Evolutionary conservation across 148 eudicot genomes (phyloP).

Genomic region (Camellia sinensis): DNA sequence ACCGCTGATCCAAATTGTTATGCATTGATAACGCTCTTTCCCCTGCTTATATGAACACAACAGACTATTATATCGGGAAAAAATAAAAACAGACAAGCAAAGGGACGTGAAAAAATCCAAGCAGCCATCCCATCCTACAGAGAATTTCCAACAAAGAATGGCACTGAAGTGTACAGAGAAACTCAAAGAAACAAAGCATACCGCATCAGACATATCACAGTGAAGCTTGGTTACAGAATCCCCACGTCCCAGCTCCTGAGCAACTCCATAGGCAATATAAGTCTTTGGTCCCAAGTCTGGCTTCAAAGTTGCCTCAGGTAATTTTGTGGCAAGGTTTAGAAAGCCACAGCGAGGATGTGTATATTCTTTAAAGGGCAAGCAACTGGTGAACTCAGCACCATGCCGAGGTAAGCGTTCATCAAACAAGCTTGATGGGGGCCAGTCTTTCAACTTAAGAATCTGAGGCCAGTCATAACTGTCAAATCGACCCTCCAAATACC

Average conservation of each 20-base stretch:
- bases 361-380: slow-evolving; percentile 75
- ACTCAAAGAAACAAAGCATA: slow-evolving; percentile 13
- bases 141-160: background rate
- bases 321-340: slow-evolving; percentile 56
- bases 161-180: background rate
- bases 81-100: background rate
- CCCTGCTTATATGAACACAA: background rate
- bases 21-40: background rate
- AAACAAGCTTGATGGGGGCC: slow-evolving; percentile 65
- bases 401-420: slow-evolving; percentile 58
- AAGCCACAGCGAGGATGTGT: slow-evolving; percentile 52
- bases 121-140: background rate
- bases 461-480: slow-evolving; percentile 47
- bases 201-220: slow-evolving; percentile 72
- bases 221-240: slow-evolving; percentile 80
- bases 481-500: slow-evolving; percentile 41
- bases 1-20: background rate
- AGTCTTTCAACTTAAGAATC: slow-evolving; percentile 64
- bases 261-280: slow-evolving; percentile 64
- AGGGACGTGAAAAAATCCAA: background rate
- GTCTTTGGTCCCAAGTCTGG: slow-evolving; percentile 82
- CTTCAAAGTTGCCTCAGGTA: slow-evolving; percentile 40
- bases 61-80: background rate
- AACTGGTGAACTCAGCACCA: slow-evolving; percentile 55
- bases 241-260: slow-evolving; percentile 72